Evolutionary conservation across 805 yeast genomes (phyloP).

Genomic region (Kodamaea fukazawae): DNA sequence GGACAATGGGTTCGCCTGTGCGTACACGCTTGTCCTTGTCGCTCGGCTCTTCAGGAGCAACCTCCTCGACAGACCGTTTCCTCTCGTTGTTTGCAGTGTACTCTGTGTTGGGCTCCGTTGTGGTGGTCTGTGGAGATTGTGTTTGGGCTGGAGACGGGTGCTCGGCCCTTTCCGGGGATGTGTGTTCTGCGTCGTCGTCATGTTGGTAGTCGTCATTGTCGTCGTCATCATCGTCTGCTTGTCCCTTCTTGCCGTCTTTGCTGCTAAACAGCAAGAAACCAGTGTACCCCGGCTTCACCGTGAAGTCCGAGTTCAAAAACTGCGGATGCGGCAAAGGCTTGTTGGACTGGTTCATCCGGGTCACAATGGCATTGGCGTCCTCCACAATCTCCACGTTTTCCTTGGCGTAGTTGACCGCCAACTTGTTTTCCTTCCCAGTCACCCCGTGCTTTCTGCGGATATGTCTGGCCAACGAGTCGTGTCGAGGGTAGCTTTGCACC

Average conservation of each 20-base stretch:
- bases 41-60: slow-evolving; percentile 1
- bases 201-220: neutral
- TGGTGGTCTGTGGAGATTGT: too few relatives aligned
- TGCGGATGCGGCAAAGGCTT: slow-evolving; percentile 31
- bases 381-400: slow-evolving; percentile 40
- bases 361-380: slow-evolving; percentile 19
- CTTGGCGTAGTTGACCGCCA: slow-evolving; percentile 44
- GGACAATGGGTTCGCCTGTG: slow-evolving; percentile 5
- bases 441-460: slow-evolving; percentile 44
- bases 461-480: slow-evolving; percentile 44
- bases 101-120: too few relatives aligned
- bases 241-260: slow-evolving; percentile 9
- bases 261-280: slow-evolving; percentile 30
- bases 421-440: slow-evolving; percentile 43
- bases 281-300: slow-evolving; percentile 28
- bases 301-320: slow-evolving; percentile 28
- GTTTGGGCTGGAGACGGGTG: too few relatives aligned
- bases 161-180: too few relatives aligned
- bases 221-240: slow-evolving; percentile 8
- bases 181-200: too few relatives aligned
- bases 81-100: too few relatives aligned
- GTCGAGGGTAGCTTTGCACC: slow-evolving; percentile 43
- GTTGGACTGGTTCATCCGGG: slow-evolving; percentile 12
- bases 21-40: slow-evolving; percentile 1
- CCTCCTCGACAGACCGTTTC: neutral